A percentile compares a stretch with the other conserved stretches of the same genome.
Evolutionary conservation across 2,329 filamentous ascomycete genomes (phyloP).

Genomic region (Didymella pinodella): DNA sequence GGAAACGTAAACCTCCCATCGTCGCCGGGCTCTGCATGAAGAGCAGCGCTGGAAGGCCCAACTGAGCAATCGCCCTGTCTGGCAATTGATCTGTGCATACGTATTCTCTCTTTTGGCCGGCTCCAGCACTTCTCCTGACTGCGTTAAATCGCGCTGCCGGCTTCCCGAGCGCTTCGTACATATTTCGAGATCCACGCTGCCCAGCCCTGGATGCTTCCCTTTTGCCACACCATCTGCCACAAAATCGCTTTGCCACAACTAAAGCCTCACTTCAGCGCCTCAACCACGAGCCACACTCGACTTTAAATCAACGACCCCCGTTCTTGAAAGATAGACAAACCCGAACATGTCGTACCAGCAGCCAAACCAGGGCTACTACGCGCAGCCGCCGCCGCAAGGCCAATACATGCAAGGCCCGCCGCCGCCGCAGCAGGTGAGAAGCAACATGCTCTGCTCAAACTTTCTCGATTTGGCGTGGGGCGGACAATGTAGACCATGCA

Average conservation of each 20-base stretch:
- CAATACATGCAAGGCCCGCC: slow-evolving; percentile 32
- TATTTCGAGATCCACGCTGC: slow-evolving; percentile 1
- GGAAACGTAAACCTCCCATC: not conserved
- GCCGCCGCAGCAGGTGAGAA: slow-evolving; percentile 39
- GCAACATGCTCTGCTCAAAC: not conserved
- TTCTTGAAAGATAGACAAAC: not conserved
- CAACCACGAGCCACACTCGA: slow-evolving; percentile 10
- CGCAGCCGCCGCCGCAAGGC: slow-evolving; percentile 38
- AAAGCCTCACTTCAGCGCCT: slow-evolving; percentile 6
- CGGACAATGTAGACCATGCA: no score
- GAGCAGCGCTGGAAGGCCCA: not conserved
- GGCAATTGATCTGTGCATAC: slow-evolving; percentile 1
- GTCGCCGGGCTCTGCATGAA: not conserved
- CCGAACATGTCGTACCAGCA: slow-evolving; percentile 28
- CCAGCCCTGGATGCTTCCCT: slow-evolving; percentile 1
- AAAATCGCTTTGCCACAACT: not conserved
- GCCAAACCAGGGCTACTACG: slow-evolving; percentile 36
- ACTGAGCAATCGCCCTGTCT: not conserved
- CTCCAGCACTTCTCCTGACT: not conserved
- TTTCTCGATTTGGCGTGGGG: no score
- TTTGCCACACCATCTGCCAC: slow-evolving; percentile 5
- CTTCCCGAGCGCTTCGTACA: not conserved
- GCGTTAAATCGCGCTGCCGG: not conserved
- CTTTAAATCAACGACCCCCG: slow-evolving; percentile 22
- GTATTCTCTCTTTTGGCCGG: not conserved